Conservation (phyloP, 345 rosid genomes). For the Balakata baccata region DNA sequence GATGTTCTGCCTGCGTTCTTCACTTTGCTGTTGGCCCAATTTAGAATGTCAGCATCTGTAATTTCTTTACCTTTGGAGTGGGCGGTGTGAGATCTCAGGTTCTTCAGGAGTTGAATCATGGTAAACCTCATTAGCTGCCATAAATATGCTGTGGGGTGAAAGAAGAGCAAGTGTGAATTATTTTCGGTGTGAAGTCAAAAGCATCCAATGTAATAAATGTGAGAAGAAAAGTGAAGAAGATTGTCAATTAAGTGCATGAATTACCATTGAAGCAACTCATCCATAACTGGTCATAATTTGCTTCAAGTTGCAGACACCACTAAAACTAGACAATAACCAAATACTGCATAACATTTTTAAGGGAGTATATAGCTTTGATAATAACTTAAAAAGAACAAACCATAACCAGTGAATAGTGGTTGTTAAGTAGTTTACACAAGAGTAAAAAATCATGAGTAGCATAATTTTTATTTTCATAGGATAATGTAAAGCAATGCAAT, state of each 20-base stretch:
- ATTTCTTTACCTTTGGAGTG: constrained; percentile 75
- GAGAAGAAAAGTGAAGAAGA: neutral
- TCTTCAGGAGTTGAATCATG: constrained; percentile 92
- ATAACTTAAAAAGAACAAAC: neutral
- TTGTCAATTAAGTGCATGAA: neutral
- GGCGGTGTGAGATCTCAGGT: constrained; percentile 71
- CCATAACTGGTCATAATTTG: neutral
- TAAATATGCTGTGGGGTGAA: constrained; percentile 56
- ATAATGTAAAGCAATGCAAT: neutral
- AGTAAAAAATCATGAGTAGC: neutral
- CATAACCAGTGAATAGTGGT: neutral
- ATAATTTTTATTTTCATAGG: neutral
- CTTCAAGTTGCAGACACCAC: neutral
- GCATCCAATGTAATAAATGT: neutral
- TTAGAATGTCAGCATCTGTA: constrained; percentile 76
- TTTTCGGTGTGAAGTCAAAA: neutral
- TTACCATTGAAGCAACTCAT: neutral
- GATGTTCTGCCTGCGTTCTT: constrained; percentile 65
- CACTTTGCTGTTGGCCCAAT: constrained; percentile 89
- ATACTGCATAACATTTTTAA: neutral
- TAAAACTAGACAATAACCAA: neutral
- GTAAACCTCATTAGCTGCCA: constrained; percentile 98
- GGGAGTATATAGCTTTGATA: too few species aligned
- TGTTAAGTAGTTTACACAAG: neutral
- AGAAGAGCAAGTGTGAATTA: constrained; percentile 9